Conservation (phyloP, 345 rosid genomes). For the Citrus mangshanensis region DNA sequence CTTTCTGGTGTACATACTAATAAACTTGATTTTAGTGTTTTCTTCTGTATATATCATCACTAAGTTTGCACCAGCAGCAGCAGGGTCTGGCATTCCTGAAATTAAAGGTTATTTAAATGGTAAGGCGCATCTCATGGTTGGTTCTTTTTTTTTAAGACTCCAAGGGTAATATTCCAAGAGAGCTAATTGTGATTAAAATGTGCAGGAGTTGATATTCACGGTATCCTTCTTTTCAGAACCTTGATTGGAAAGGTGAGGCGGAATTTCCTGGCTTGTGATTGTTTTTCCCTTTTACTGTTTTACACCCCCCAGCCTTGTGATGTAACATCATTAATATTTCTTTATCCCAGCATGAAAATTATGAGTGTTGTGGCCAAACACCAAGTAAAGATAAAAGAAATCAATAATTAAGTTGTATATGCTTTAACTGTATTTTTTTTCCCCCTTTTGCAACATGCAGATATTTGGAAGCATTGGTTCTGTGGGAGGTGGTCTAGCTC, state of each 20-base stretch:
- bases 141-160: neutral
- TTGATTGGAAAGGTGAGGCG: constrained; percentile 85
- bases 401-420: neutral
- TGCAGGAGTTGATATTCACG: constrained; percentile 85
- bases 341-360: neutral
- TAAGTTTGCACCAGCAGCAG: constrained; percentile 95
- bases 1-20: constrained; percentile 63
- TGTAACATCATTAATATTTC: neutral
- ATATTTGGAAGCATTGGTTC: constrained; percentile 98
- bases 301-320: neutral
- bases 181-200: constrained; percentile 6
- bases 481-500: constrained; percentile 96
- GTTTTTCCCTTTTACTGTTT: neutral
- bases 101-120: constrained; percentile 98
- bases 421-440: constrained; percentile 4
- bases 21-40: constrained; percentile 79
- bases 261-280: constrained; percentile 5
- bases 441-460: constrained; percentile 35
- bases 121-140: constrained; percentile 19
- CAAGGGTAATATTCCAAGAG: constrained; percentile 1
- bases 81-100: constrained; percentile 99
- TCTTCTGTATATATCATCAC: constrained; percentile 90
- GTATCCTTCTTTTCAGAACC: constrained; percentile 90
- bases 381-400: neutral
- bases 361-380: neutral